Evolutionary conservation across 495 filamentous ascomycete genomes (phyloP), one percentile per base, ranked within the genome.

Genomic region (Polyplosphaeria fusca): DNA sequence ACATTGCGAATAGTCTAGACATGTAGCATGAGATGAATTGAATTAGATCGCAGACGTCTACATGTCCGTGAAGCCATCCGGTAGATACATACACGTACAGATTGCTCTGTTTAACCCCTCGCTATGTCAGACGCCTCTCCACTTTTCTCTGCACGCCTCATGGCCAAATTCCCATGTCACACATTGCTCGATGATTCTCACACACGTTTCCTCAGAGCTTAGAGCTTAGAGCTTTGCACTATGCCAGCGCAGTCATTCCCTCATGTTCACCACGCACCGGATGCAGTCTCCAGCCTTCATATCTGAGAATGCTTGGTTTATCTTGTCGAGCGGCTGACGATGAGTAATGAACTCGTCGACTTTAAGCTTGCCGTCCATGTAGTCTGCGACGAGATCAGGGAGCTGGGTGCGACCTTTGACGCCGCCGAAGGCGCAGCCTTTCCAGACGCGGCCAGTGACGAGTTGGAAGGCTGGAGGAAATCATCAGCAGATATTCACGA

Each of bases 311-410:
- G 90, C 91, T 18, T 76, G 77, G 78, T 96, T 96, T 75, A 98
- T 96, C 45, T 83, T 78, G 22, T 69, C 67, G 42, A 98, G 77
- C 5, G 76, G 74, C 79, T 94, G 86, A 40, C 93, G 85, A 78
- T 98, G 94, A 25, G 93, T 98, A 74, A 98, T 97, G 79, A 97
- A 97, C 77, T 98, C 93, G 67, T 98, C 94, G 37, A 98, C 92
- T 87, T 96, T 97, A 67, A 98, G 82, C 67, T 87, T 81, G 59
- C 91, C 91, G 22, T 77, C 77, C 71, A 95, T 79, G 71, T 98
- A 98, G 71, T 97, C 94, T 48, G 85, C 78, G 4, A 98, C 91
- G 24, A 98, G 82, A 49, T 80, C 86, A 28, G 88, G 88, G 44
- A 98, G 82, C 74, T 98, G 93, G 24, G 87, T 82, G 65, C 93